Evolutionary conservation across 2,329 filamentous ascomycete genomes (phyloP), one percentile per base, ranked within the genome.

Genomic region (Microsporum audouinii): DNA sequence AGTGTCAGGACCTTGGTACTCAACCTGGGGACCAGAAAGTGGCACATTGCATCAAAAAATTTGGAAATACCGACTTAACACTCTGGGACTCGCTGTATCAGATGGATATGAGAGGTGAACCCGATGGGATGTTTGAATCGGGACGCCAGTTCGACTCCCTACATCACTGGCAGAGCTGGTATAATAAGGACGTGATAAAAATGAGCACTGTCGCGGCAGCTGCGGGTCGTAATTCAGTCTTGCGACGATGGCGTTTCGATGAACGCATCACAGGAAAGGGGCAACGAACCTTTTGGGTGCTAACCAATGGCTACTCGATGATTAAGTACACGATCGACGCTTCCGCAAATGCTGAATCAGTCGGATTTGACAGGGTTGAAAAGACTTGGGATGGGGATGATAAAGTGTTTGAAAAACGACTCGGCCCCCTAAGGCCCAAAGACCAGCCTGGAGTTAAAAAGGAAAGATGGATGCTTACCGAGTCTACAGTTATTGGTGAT

Each of bases 111-210:
- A 71, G 69, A 57, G 74, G 74, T 33, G 71, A 71, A 12, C 70
- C 74, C 7, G 73, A 76, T 51, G 75, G 75, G 64, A 67, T 77
- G 12, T 76, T 75, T 62, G 75, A 77, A 63, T 76, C 74, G 14
- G 75, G 75, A 33, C 70, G 72, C 45, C 72, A 69, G 66, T 75
- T 77, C n/a, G 71, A 76, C 60, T 72, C 73, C 49, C 68, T 77
- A 59, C 75, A 77, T 66, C 75, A 77, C 66, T 77, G 75, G 74
- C 73, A 71, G 65, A 75, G 71, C 45, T 77, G 75, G 75, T 76
- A 75, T 64, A 71, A 66, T 60, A 75, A 75, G 69, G 75, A 77
- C 61, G 75, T 77, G 2, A 72, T 76, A 38, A 75, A 75, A 67
- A 77, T 77, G 74, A 72, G 70, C 61, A 70, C 75, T 23, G 74